These are phyloP conservation scores for Aspergillus viridinutans DNA, from an alignment of 2,329 filamentous ascomycete species.

Conservation along the genomic window DNA sequence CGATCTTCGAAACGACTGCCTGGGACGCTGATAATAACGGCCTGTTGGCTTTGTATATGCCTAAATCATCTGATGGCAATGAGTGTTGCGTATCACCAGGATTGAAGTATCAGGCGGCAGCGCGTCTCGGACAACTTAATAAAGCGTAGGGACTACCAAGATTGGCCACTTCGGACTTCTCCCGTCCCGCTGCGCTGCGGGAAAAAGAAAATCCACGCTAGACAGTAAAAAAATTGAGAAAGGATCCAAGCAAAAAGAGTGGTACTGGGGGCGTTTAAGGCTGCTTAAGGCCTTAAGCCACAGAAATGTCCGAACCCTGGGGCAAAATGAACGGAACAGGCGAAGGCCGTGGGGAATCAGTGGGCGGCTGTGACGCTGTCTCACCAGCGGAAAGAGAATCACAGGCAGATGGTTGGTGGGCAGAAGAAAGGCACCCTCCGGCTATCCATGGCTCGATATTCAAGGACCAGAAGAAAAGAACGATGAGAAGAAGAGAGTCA, in stretches of 20 bases:
- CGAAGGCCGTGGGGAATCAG: background rate
- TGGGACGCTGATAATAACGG: background rate
- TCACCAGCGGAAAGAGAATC: background rate
- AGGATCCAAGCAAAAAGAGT: background rate
- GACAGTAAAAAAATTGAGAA: background rate
- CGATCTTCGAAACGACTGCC: background rate
- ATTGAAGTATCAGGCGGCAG: background rate
- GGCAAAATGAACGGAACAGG: background rate
- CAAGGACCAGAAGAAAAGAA: background rate
- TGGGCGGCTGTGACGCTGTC: background rate
- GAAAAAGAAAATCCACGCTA: conserved; percentile 1
- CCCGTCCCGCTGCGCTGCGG: background rate
- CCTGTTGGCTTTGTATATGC: background rate
- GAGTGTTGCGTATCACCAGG: background rate
- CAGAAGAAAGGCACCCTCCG: background rate
- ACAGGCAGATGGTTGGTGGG: background rate
- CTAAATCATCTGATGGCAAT: background rate
- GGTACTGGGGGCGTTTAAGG: background rate
- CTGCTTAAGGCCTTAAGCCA: background rate
- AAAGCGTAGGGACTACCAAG: background rate
- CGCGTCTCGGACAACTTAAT: background rate
- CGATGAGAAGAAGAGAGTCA: background rate
- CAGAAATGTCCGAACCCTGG: background rate
- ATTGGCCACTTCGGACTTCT: background rate
- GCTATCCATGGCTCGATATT: background rate